Evolutionary conservation across 208 protist species (phyloP).

Genomic region (Acanthamoeba royreba): DNA sequence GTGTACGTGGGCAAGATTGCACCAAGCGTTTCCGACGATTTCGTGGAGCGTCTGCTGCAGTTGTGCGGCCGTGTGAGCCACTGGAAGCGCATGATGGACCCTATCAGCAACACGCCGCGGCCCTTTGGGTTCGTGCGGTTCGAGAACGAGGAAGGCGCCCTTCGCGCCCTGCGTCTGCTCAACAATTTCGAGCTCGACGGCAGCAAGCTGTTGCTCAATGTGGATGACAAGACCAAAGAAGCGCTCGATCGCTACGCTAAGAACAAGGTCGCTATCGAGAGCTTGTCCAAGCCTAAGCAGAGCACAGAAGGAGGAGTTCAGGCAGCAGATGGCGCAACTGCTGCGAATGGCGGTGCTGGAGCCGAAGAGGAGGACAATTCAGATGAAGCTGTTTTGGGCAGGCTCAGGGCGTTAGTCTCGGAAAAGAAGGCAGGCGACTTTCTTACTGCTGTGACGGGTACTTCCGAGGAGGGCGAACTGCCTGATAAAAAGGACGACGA

Average conservation of each 20-base stretch:
- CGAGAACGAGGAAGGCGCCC: conserved; percentile 52
- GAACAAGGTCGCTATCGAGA: neutral
- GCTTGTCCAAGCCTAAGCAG: neutral
- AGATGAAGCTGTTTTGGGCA: neutral
- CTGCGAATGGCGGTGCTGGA: neutral
- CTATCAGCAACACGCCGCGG: conserved; percentile 47
- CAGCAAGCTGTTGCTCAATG: conserved; percentile 51
- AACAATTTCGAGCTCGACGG: conserved; percentile 59
- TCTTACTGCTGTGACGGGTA: neutral
- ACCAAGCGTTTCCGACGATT: conserved; percentile 50
- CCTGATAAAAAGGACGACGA: conserved; percentile 51
- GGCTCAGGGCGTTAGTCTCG: neutral
- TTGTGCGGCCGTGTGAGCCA: conserved; percentile 52
- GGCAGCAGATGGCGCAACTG: neutral
- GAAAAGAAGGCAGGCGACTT: conserved; percentile 38
- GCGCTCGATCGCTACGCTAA: conserved; percentile 49
- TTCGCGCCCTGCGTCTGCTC: conserved; percentile 57
- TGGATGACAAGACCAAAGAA: conserved; percentile 56
- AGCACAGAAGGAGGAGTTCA: too few species aligned
- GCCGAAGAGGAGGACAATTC: neutral
- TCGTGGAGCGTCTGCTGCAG: conserved; percentile 49
- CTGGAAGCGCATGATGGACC: conserved; percentile 60
- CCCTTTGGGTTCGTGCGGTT: conserved; percentile 60
- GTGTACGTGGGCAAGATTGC: conserved; percentile 62
- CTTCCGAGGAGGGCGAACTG: neutral